phyloP scores from a whole-genome alignment of 257 asterid genomes.

The Rubia yunnanensis region DNA sequence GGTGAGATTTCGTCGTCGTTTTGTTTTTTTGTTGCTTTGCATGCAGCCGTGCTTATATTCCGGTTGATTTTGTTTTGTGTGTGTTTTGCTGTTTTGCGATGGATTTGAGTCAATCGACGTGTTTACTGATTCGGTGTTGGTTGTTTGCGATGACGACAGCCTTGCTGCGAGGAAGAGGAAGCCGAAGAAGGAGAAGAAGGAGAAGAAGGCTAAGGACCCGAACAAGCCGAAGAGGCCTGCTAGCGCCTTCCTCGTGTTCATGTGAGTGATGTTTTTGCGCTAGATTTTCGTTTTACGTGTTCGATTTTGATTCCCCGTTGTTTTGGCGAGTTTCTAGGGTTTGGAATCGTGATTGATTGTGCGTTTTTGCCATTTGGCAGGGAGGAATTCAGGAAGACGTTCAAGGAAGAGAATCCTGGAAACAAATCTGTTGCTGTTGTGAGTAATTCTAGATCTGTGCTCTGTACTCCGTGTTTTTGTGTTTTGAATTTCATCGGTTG shows the following conservation, averaged over 20 bases:
- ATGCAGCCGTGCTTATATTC: background rate
- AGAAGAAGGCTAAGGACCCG: constrained; percentile 54
- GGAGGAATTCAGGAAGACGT: constrained; percentile 54
- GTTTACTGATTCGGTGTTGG: background rate
- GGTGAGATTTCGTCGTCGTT: constrained; percentile 17
- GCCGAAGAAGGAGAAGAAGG: constrained; percentile 39
- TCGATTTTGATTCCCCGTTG: background rate
- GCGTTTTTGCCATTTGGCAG: constrained; percentile 16
- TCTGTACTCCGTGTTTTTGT: no score
- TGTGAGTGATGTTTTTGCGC: constrained; percentile 23
- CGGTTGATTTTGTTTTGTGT: background rate
- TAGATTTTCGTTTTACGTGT: background rate
- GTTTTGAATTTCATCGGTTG: background rate
- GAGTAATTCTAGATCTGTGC: constrained; percentile 13
- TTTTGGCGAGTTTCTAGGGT: background rate
- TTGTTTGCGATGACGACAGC: constrained; percentile 21
- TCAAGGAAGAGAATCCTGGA: constrained; percentile 49
- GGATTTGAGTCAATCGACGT: background rate
- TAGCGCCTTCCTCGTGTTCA: constrained; percentile 64
- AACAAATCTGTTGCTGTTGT: constrained; percentile 72
- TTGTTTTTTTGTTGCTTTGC: background rate
- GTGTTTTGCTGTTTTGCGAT: background rate
- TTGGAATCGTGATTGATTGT: background rate
- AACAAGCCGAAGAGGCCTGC: constrained; percentile 72
- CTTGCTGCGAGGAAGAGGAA: constrained; percentile 45